A percentile compares a stretch with the other conserved stretches of the same genome.
Evolutionary conservation across 2,329 filamentous ascomycete species (phyloP).

Genomic region (Cercospora sp.): DNA sequence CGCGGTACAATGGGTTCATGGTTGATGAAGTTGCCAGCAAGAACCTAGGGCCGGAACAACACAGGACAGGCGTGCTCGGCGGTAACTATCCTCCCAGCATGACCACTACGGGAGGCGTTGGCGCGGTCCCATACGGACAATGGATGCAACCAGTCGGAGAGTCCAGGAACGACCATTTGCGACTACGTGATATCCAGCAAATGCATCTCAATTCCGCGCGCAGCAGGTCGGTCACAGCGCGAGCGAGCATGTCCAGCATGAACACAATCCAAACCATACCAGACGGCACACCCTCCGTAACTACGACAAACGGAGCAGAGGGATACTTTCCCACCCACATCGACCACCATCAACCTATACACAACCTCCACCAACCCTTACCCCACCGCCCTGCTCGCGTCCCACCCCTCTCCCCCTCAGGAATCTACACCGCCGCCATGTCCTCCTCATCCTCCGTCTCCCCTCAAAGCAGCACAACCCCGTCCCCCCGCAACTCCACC

Average conservation of each 20-base stretch:
- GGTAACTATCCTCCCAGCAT: neutral
- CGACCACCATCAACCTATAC: neutral
- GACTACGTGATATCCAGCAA: neutral
- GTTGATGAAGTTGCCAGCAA: slow-evolving; percentile 4
- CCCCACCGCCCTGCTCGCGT: neutral
- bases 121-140: neutral
- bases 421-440: neutral
- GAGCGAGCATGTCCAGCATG: neutral
- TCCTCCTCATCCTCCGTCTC: neutral
- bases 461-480: neutral
- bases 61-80: neutral
- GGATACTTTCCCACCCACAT: neutral
- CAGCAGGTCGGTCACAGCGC: neutral
- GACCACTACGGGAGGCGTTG: slow-evolving; percentile 1
- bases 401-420: neutral
- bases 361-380: neutral
- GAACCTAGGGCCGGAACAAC: neutral
- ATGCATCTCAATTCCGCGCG: neutral
- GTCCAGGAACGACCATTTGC: neutral
- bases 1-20: neutral
- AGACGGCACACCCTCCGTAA: neutral
- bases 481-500: neutral
- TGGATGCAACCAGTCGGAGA: slow-evolving; percentile 8
- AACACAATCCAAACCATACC: neutral
- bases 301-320: neutral